phyloP scores from a whole-genome alignment of 768 basidiomycete genomes.

The Trametes elegans region DNA sequence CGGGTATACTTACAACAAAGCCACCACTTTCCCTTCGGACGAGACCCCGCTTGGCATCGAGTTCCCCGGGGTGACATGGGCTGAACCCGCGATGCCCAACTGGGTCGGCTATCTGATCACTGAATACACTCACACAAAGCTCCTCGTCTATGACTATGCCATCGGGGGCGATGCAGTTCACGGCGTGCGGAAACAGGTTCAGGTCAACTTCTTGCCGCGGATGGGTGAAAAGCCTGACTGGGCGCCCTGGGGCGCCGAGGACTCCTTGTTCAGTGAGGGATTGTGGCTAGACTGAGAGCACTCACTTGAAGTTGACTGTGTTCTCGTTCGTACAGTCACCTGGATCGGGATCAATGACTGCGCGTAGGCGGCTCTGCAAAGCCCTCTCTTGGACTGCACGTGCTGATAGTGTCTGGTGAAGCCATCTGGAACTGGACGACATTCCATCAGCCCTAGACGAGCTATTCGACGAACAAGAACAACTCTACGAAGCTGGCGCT shows the following conservation, averaged over 20 bases:
- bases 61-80: conserved; percentile 50
- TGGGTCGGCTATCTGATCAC: conserved; percentile 63
- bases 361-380: conserved; percentile 36
- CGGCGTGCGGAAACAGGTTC: conserved; percentile 42
- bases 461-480: conserved; percentile 46
- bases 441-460: conserved; percentile 25
- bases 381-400: not conserved
- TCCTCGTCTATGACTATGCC: conserved; percentile 61
- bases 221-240: conserved; percentile 26
- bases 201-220: conserved; percentile 36
- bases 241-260: conserved; percentile 25
- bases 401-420: not conserved
- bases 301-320: not conserved
- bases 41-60: conserved; percentile 46
- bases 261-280: conserved; percentile 29
- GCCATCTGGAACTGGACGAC: not conserved
- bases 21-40: conserved; percentile 34
- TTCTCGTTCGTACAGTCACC: conserved; percentile 51
- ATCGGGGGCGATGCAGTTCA: conserved; percentile 47
- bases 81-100: conserved; percentile 48
- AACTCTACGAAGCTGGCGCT: conserved; percentile 44
- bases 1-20: conserved; percentile 20
- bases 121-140: conserved; percentile 29
- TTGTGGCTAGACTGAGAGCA: not conserved
- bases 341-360: conserved; percentile 72